phyloP scores from a whole-genome alignment of 2,329 filamentous ascomycete genomes.

The Trichophyton equinum region DNA sequence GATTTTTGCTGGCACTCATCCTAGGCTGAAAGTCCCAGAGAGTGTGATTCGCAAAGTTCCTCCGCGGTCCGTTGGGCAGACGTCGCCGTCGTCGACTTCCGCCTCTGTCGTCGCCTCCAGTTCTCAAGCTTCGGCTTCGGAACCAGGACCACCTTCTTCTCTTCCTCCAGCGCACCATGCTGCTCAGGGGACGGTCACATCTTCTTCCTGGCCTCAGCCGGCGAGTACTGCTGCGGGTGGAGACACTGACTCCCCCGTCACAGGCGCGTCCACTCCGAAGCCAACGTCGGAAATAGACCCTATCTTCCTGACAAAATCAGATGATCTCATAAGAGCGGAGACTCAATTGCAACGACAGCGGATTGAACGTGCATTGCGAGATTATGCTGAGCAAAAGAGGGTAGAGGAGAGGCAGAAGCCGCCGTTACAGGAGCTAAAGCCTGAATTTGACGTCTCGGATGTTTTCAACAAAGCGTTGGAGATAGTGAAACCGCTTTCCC shows the following conservation, averaged over 20 bases:
- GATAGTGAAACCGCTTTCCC: conserved; percentile 57
- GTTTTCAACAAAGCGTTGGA: conserved; percentile 59
- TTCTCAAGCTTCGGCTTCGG: conserved; percentile 3
- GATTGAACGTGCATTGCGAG: conserved; percentile 63
- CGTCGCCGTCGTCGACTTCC: conserved; percentile 21
- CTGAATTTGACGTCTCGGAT: conserved; percentile 58
- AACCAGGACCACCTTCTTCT: background rate
- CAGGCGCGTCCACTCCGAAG: conserved; percentile 25
- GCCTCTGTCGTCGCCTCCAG: conserved; percentile 4
- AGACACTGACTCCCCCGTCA: conserved; percentile 15
- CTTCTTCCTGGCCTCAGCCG: conserved; percentile 13
- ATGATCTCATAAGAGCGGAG: conserved; percentile 71
- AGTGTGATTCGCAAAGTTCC: conserved; percentile 36
- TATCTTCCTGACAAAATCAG: conserved; percentile 73
- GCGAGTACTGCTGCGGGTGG: background rate
- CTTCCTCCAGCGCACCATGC: background rate
- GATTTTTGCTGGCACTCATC: conserved; percentile 60
- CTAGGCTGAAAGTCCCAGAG: conserved; percentile 46
- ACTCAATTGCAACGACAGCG: conserved; percentile 66
- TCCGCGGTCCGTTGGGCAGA: conserved; percentile 22
- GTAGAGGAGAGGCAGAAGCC: conserved; percentile 38
- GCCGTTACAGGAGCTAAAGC: conserved; percentile 40
- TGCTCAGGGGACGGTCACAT: conserved; percentile 11
- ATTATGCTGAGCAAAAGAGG: conserved; percentile 59
- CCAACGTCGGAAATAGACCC: conserved; percentile 62